Percentiles rank a stretch among this genome's conserved stretches.
These are phyloP conservation scores for Pythium phragmiticola DNA, from an alignment of 352 stramenopile species.

Conservation along the genomic window DNA sequence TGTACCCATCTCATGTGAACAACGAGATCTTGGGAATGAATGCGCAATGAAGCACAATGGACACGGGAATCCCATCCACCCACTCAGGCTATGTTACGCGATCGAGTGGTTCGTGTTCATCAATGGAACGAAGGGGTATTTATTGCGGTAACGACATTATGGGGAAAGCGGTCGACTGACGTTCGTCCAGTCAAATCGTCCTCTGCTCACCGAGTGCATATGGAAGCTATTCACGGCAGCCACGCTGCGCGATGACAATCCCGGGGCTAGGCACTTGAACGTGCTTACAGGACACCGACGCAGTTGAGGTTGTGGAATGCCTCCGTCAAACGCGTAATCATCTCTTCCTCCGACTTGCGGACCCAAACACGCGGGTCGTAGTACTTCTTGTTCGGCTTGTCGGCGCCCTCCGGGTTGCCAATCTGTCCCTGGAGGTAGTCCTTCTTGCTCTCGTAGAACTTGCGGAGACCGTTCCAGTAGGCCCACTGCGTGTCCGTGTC, in stretches of 20 bases:
- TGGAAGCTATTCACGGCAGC: neutral
- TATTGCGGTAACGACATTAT: conserved; percentile 15
- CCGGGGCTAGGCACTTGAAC: too few relatives aligned
- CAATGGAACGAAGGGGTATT: conserved; percentile 12
- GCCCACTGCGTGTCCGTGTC: conserved; percentile 99
- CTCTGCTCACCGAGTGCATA: neutral
- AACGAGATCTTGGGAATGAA: neutral
- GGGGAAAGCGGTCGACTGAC: neutral
- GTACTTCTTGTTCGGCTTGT: conserved; percentile 99
- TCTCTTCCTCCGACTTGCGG: conserved; percentile 95
- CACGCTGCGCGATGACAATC: neutral
- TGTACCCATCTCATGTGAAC: neutral
- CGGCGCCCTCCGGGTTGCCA: conserved; percentile 95
- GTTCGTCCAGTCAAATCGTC: neutral
- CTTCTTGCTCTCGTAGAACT: conserved; percentile 97
- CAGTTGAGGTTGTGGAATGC: conserved; percentile 92
- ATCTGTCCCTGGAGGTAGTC: conserved; percentile 98
- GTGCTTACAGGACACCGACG: conserved; percentile 58
- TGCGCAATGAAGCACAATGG: conserved; percentile 5
- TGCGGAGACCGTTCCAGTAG: conserved; percentile 98
- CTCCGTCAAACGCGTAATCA: conserved; percentile 90
- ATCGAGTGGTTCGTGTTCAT: neutral
- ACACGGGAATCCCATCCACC: neutral
- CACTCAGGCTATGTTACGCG: neutral
- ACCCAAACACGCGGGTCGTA: conserved; percentile 98